Conservation (phyloP, 257 asterid species). For the Solanum ossicruentum region DNA sequence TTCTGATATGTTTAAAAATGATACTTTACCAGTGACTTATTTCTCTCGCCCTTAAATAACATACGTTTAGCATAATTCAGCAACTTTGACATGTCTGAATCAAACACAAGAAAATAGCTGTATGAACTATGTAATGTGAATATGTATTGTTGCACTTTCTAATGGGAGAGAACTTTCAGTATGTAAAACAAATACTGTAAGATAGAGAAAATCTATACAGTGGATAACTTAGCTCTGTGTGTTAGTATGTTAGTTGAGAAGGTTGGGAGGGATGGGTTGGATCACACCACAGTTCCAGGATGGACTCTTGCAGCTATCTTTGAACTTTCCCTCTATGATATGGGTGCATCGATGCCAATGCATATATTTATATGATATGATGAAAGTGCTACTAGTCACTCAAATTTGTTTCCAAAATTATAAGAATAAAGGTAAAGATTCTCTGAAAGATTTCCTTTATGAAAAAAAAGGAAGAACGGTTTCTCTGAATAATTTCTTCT, state of each 20-base stretch:
- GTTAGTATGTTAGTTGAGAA: background rate
- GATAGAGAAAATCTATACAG: background rate
- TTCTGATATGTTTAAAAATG: background rate
- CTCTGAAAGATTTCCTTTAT: background rate
- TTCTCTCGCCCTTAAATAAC: background rate
- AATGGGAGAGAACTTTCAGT: background rate
- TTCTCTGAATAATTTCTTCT: background rate
- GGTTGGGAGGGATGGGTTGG: background rate
- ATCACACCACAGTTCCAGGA: background rate
- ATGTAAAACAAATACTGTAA: background rate
- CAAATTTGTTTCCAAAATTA: background rate
- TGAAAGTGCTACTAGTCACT: background rate
- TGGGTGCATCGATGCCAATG: background rate
- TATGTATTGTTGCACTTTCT: background rate
- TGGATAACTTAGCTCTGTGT: background rate
- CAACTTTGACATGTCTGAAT: background rate
- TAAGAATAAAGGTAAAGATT: background rate
- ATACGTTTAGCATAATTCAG: background rate
- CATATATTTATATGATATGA: background rate
- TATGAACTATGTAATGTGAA: background rate
- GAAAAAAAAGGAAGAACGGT: background rate
- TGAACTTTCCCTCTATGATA: background rate
- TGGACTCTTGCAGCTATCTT: background rate
- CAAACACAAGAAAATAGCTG: background rate
- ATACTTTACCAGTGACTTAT: background rate